Base-by-base conservation (phyloP, 805 yeast species). In the Candida qinlingensis region DNA sequence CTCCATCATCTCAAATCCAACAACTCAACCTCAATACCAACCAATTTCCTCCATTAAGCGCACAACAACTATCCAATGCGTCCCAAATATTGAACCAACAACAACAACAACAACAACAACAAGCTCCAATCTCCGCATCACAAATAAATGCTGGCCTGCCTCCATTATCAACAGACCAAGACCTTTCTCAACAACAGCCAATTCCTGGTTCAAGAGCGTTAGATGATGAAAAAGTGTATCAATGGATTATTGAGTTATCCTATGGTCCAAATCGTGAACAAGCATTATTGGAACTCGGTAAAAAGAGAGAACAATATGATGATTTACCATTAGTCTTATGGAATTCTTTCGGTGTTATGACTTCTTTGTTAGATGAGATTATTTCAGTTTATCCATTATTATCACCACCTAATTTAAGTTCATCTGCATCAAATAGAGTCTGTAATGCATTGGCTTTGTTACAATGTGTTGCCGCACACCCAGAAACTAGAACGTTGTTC, bases 321-420 rank as follows among this genome's bases (percentile, higher is more conserved):
- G 98, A 92, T 64, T 74, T 92, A 50, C 98, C 98, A 0, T 67
- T 90, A 37, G 95, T 92, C 5, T 71, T 92, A 50, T 92, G 99
- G 99, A 84, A 92, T 59, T 87, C 97, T 4, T 91, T 86, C 67
- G 99, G 98, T 31, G 97, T 92, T 10, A 90, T 94, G 95, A 84
- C 98, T 3, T 85, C 90, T 25, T 70, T 92, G 37, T 68, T 92
- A 50, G 95, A 88, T 64, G 99, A 92, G 63, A 90, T 92, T 46
- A 83, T 90, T 37, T 77, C 87, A 3, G 96, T 92, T 6, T 92
- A 92, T 65, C 97, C 99, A 10, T 75, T 84, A 60, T 73, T 92
- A 50, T 84, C 87, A 36, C 97, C 97, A 11, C 96, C 96, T 31
- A 81, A 79, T 39, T 74, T 94, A 50, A 82, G 90, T 5, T 87